Percentiles rank a stretch among this genome's conserved stretches.
These are phyloP conservation scores for Kodamaea hsintzibuensis DNA, from an alignment of 805 yeast species.

Conservation along the genomic window DNA sequence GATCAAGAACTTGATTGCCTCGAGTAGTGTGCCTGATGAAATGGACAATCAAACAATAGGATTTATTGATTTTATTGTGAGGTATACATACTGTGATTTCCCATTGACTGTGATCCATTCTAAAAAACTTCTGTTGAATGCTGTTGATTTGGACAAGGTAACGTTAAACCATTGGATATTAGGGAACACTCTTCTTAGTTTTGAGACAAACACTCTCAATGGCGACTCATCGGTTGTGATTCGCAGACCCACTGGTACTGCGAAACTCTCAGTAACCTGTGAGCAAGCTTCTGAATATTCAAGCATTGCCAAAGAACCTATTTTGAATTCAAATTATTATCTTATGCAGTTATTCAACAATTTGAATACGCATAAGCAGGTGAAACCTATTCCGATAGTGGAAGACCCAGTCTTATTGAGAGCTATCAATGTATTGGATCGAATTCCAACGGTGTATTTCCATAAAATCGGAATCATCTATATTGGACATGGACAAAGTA, in stretches of 20 bases:
- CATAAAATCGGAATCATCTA: conserved; percentile 80
- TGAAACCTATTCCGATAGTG: conserved; percentile 53
- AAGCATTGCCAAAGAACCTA: conserved; percentile 13
- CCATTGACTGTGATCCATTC: conserved; percentile 47
- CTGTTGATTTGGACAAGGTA: conserved; percentile 11
- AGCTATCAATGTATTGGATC: conserved; percentile 64
- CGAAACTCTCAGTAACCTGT: conserved; percentile 46
- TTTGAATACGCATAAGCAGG: conserved; percentile 44
- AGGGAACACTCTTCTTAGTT: conserved; percentile 57
- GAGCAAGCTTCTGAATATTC: conserved; percentile 10
- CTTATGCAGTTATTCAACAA: conserved; percentile 53
- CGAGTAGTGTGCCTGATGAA: not conserved
- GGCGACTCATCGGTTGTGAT: conserved; percentile 55
- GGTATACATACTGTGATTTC: conserved; percentile 66
- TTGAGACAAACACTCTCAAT: conserved; percentile 50
- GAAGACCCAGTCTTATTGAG: conserved; percentile 46
- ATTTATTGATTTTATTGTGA: conserved; percentile 62
- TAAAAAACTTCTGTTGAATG: conserved; percentile 2
- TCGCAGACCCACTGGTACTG: conserved; percentile 68
- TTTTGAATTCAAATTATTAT: conserved; percentile 42
- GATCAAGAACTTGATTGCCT: conserved; percentile 49
- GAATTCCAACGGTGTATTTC: conserved; percentile 75
- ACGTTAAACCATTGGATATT: conserved; percentile 53
- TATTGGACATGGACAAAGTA: conserved; percentile 64
- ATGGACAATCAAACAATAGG: conserved; percentile 59